Conservation (phyloP, 805 yeast genomes). For the Candida palmyrensis region DNA sequence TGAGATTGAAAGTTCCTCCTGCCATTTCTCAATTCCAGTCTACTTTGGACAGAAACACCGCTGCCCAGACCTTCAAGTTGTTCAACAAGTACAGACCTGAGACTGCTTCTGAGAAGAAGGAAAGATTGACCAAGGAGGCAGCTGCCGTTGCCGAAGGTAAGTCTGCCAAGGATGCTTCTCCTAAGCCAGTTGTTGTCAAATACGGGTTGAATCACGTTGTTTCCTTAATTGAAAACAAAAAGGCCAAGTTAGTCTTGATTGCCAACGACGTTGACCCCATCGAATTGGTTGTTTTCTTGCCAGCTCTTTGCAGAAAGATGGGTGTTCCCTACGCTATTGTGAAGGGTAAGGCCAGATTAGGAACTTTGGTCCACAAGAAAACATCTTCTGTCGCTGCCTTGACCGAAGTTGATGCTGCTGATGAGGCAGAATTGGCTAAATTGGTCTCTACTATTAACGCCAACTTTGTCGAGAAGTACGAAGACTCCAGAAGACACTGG, state of each 20-base stretch:
- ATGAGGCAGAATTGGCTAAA: slow-evolving; percentile 91
- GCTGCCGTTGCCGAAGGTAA: slow-evolving; percentile 98
- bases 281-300: slow-evolving; percentile 94
- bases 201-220: slow-evolving; percentile 99
- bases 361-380: slow-evolving; percentile 84
- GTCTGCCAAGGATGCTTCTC: slow-evolving; percentile 92
- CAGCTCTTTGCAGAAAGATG: slow-evolving; percentile 99
- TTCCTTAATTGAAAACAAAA: slow-evolving; percentile 95
- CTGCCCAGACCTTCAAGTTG: slow-evolving; percentile 93
- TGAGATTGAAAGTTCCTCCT: slow-evolving; percentile 99
- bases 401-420: slow-evolving; percentile 92
- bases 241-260: slow-evolving; percentile 93
- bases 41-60: slow-evolving; percentile 98
- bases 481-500: slow-evolving; percentile 97
- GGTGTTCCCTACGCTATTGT: slow-evolving; percentile 75
- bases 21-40: slow-evolving; percentile 95
- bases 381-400: slow-evolving; percentile 96
- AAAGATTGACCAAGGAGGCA: slow-evolving; percentile 97
- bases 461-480: slow-evolving; percentile 91
- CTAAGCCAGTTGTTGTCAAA: slow-evolving; percentile 95
- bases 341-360: slow-evolving; percentile 43
- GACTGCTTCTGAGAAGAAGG: slow-evolving; percentile 96
- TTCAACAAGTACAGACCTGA: slow-evolving; percentile 99
- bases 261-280: slow-evolving; percentile 99
- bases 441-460: slow-evolving; percentile 89